phyloP scores from a whole-genome alignment of 1,284 basidiomycete genomes.

The Moniliella sp. region DNA sequence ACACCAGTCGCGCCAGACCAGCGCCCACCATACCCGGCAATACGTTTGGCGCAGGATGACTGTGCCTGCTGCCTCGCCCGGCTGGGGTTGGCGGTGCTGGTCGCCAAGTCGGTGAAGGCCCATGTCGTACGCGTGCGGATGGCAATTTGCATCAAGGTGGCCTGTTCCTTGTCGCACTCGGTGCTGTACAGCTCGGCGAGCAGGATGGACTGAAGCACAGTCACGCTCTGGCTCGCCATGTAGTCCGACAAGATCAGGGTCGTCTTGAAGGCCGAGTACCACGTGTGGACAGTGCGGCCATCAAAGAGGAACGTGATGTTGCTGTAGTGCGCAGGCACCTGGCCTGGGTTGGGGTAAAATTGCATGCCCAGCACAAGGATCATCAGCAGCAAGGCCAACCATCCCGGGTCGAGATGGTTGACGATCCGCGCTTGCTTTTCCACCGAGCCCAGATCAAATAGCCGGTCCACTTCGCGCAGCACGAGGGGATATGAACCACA shows the following conservation, averaged over 20 bases:
- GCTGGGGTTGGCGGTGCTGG: not conserved
- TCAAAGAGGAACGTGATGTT: slow-evolving; percentile 15
- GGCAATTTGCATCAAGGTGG: slow-evolving; percentile 12
- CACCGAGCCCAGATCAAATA: slow-evolving; percentile 14
- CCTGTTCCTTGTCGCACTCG: slow-evolving; percentile 8
- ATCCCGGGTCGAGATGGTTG: slow-evolving; percentile 21
- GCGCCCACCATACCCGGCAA: slow-evolving; percentile 26
- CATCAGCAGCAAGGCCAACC: slow-evolving; percentile 23
- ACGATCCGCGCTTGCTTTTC: slow-evolving; percentile 22
- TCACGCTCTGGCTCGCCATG: slow-evolving; percentile 12
- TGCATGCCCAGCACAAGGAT: slow-evolving; percentile 17
- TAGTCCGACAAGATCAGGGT: slow-evolving; percentile 18
- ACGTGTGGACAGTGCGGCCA: slow-evolving; percentile 13
- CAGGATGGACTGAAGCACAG: slow-evolving; percentile 21
- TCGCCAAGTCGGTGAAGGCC: slow-evolving; percentile 24
- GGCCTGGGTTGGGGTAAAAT: slow-evolving; percentile 25
- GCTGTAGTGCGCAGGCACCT: slow-evolving; percentile 9
- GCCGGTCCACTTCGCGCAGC: slow-evolving; percentile 11
- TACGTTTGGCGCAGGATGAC: slow-evolving; percentile 10
- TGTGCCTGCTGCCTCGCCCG: not conserved
- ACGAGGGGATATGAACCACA: slow-evolving; percentile 13
- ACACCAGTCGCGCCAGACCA: slow-evolving; percentile 20
- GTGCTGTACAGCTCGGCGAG: slow-evolving; percentile 14
- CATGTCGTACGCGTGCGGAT: slow-evolving; percentile 28
- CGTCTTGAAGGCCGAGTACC: slow-evolving; percentile 23